phyloP scores from a whole-genome alignment of 164 flowering plant species.

The Stephania cephalantha region DNA sequence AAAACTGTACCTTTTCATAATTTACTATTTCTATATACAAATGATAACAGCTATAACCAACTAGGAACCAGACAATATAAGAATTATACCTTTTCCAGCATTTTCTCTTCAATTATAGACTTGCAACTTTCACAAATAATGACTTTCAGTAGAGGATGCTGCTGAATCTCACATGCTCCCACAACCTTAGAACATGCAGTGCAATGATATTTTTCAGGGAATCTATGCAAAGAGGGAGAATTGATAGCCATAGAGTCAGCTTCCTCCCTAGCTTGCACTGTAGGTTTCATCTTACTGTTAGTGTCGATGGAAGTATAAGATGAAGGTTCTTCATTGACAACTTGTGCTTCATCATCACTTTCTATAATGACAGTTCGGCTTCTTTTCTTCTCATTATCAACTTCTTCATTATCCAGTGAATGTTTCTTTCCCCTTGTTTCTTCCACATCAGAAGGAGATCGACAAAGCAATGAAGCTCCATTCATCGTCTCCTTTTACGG shows the following conservation, averaged over 20 bases:
- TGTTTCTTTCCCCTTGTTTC: constrained; percentile 46
- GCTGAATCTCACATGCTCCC: constrained; percentile 33
- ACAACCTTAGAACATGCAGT: constrained; percentile 55
- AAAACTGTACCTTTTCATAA: neutral
- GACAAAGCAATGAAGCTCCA: constrained; percentile 25
- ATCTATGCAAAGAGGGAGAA: constrained; percentile 16
- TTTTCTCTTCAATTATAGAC: constrained; percentile 37
- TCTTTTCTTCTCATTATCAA: constrained; percentile 34
- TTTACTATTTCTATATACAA: neutral
- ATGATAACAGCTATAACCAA: neutral
- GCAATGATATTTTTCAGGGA: constrained; percentile 37
- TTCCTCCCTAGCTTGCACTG: constrained; percentile 23
- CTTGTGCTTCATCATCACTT: constrained; percentile 46
- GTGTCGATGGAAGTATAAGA: constrained; percentile 11
- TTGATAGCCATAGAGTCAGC: constrained; percentile 14
- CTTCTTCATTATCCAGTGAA: constrained; percentile 34
- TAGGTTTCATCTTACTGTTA: constrained; percentile 21
- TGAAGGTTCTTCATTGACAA: constrained; percentile 22
- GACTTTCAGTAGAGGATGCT: constrained; percentile 72
- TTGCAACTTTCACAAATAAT: constrained; percentile 67
- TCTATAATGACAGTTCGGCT: constrained; percentile 36
- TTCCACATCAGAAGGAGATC: constrained; percentile 21
- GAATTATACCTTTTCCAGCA: constrained; percentile 43
- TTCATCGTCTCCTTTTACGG: constrained; percentile 18
- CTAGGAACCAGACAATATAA: neutral